Evolutionary conservation across 2,329 filamentous ascomycete species (phyloP), one percentile per base, ranked within the genome.

Genomic region (Fusarium gaditjirri): DNA sequence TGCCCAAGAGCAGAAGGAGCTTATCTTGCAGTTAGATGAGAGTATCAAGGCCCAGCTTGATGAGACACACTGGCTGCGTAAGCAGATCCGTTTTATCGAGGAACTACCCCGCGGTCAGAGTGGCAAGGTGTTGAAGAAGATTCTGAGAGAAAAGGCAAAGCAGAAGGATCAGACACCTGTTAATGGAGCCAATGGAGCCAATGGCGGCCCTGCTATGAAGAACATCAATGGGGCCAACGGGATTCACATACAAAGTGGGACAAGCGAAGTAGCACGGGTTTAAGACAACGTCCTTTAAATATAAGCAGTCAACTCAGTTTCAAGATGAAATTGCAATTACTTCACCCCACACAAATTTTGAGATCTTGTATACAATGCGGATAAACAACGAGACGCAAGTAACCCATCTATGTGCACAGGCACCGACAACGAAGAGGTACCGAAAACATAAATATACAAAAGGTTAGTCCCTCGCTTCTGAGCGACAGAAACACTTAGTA

Each of bases 401-500:
- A 31, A 12, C 4, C 5, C 3, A n/a, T 29, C 10, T 8, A 2
- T 1, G 13, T 29, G 12, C 19, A 21, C 3, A 2, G 23, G 12
- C 9, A 6, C 17, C 8, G 8, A 17, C 3, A 29, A 16, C 13
- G 6, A 46, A 46, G 29, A 21, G 4, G 19, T 46, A 29, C 29
- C 8, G 5, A 16, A 13, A 16, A 11, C 2, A 29, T 46, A 19
- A 0, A 8, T 1, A 29, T 9, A 19, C 3, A 46, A 46, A 13
- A 11, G 0, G 2, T 1, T 14, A 9, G 8, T 8, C 6, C 35
- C 35, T 36, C 2, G 16, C 2, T 25, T 27, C 16, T 23, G n/a
- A 25, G 9, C 10, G 0, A 3, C 12, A 14, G 8, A 4, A 27
- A 25, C 3, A 29, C 9, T 23, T 6, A n/a, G 14, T 1, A 42